Conservation (phyloP, 2,329 filamentous ascomycete species). For the Arthrobotrys sphaeroides region DNA sequence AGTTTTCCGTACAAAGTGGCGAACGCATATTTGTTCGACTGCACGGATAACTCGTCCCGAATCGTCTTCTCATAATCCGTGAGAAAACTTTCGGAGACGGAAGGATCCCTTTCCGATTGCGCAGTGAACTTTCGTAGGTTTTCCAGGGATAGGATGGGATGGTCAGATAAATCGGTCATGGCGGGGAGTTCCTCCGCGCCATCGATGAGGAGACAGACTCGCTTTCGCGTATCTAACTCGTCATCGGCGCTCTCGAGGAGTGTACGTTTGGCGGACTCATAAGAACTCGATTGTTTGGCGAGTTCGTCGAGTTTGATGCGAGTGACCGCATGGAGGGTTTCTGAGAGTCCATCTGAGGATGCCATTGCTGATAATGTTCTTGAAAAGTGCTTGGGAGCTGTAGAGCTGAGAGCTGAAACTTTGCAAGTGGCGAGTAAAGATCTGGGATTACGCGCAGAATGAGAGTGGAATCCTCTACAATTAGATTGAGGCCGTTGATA, state of each 20-base stretch:
- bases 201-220: slow-evolving; percentile 60
- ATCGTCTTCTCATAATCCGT: slow-evolving; percentile 65
- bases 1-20: slow-evolving; percentile 68
- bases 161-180: slow-evolving; percentile 55
- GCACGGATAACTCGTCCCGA: slow-evolving; percentile 64
- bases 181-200: slow-evolving; percentile 60
- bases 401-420: neutral
- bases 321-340: slow-evolving; percentile 68
- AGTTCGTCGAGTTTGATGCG: slow-evolving; percentile 69
- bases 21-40: slow-evolving; percentile 68
- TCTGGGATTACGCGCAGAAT: neutral
- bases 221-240: slow-evolving; percentile 58
- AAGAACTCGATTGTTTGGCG: slow-evolving; percentile 63
- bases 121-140: slow-evolving; percentile 67
- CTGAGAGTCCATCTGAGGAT: slow-evolving; percentile 29
- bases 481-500: neutral
- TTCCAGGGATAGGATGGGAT: slow-evolving; percentile 59
- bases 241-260: slow-evolving; percentile 60
- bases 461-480: neutral
- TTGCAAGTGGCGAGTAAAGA: neutral
- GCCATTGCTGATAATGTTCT: neutral
- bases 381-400: neutral
- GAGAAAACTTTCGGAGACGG: slow-evolving; percentile 65
- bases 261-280: slow-evolving; percentile 64
- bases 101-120: slow-evolving; percentile 67